These are phyloP conservation scores for Russula sp. DNA, from an alignment of 768 basidiomycete genomes.

Conservation along the genomic window DNA sequence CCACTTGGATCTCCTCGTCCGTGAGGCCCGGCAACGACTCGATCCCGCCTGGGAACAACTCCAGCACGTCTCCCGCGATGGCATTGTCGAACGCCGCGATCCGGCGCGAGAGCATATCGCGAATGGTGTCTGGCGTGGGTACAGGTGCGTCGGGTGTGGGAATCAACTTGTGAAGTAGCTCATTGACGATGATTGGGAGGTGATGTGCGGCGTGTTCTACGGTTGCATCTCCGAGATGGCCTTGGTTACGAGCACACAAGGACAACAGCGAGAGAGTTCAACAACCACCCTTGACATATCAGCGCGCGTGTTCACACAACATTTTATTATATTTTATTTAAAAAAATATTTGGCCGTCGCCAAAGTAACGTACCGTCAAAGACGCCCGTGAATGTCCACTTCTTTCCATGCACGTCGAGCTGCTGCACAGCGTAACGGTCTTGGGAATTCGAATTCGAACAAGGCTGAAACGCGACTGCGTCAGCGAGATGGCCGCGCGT, in stretches of 20 bases:
- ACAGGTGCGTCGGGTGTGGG: slow-evolving; percentile 29
- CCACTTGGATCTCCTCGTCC: slow-evolving; percentile 53
- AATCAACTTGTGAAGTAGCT: slow-evolving; percentile 39
- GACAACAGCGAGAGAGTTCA: not conserved
- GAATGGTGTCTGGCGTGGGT: slow-evolving; percentile 38
- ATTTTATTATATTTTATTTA: not conserved
- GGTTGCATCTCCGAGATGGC: slow-evolving; percentile 49
- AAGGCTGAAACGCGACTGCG: slow-evolving; percentile 46
- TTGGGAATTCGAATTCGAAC: slow-evolving; percentile 40
- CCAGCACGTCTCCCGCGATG: slow-evolving; percentile 46
- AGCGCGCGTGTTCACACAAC: not conserved
- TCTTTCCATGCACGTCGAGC: slow-evolving; percentile 41
- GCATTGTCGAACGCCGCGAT: slow-evolving; percentile 44
- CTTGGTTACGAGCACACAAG: slow-evolving; percentile 33
- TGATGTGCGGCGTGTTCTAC: slow-evolving; percentile 45
- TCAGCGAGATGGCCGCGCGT: slow-evolving; percentile 37
- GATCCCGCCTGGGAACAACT: slow-evolving; percentile 53
- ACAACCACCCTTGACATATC: not conserved
- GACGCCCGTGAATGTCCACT: slow-evolving; percentile 46
- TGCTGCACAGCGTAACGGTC: slow-evolving; percentile 44
- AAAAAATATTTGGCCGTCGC: not conserved
- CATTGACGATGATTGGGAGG: slow-evolving; percentile 43
- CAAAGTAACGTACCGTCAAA: slow-evolving; percentile 43
- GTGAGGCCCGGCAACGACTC: slow-evolving; percentile 43
- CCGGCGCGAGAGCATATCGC: slow-evolving; percentile 39